These are phyloP conservation scores for Sclerotinia nivalis DNA, from an alignment of 2,329 filamentous ascomycete species.

Conservation along the genomic window DNA sequence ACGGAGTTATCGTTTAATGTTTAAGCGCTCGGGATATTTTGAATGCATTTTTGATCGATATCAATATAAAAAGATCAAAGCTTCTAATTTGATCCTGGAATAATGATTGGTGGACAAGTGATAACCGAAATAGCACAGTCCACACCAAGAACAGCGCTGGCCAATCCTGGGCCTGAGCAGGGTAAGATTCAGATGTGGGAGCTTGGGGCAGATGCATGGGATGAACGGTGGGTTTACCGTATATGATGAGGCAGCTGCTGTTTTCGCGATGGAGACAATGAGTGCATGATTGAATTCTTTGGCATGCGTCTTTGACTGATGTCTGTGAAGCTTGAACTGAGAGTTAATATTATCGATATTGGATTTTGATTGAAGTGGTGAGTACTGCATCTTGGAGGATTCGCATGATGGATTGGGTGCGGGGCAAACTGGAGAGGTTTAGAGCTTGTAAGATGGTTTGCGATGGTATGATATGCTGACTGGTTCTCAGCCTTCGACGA, in stretches of 20 bases:
- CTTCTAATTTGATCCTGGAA: not conserved
- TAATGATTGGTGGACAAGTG: not conserved
- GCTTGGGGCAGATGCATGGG: not conserved
- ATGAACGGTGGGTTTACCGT: not conserved
- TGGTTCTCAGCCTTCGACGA: not conserved
- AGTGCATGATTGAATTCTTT: not conserved
- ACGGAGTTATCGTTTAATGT: not conserved
- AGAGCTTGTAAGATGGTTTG: not conserved
- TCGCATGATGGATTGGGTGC: not conserved
- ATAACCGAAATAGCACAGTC: not conserved
- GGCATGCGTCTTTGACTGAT: not conserved
- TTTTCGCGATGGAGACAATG: not conserved
- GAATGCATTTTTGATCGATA: not conserved
- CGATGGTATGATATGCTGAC: constrained; percentile 16
- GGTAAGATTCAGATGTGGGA: not conserved
- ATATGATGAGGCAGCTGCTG: constrained; percentile 12
- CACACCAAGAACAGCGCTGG: constrained; percentile 8
- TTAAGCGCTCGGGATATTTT: constrained; percentile 15
- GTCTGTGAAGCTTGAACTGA: not conserved
- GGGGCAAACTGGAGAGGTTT: constrained; percentile 18
- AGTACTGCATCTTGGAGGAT: not conserved
- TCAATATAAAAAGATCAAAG: not conserved
- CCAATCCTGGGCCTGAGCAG: not conserved
- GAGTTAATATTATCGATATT: not conserved
- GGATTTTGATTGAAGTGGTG: not conserved